Conservation (phyloP, 768 basidiomycete species). For the Mycena venus region DNA sequence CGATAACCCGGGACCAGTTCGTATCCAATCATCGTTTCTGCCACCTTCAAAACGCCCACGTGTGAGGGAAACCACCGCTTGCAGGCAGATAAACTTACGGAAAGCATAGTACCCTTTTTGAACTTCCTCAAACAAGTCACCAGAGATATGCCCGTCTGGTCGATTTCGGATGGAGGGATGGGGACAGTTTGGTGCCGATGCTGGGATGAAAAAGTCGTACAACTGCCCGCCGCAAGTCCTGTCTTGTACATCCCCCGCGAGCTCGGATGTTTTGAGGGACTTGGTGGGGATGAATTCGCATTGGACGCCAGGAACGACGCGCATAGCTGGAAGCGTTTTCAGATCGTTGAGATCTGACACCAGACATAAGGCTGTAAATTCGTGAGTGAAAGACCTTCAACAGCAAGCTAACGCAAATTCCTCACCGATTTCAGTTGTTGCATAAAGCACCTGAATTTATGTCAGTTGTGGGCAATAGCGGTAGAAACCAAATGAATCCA, state of each 20-base stretch:
- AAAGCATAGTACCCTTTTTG: constrained; percentile 39
- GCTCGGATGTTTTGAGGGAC: not conserved
- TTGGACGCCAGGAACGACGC: not conserved
- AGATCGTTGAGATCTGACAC: constrained; percentile 9
- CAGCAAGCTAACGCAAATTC: not conserved
- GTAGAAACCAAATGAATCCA: too few species aligned
- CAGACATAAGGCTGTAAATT: not conserved
- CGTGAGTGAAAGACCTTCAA: not conserved
- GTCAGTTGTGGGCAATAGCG: too few species aligned
- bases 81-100: constrained; percentile 24
- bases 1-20: constrained; percentile 29
- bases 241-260: not conserved
- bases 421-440: constrained; percentile 22
- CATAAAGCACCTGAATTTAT: too few species aligned
- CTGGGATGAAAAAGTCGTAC: constrained; percentile 31
- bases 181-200: not conserved
- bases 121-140: constrained; percentile 42
- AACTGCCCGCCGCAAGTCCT: not conserved
- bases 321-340: constrained; percentile 15
- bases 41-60: not conserved
- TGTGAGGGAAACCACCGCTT: too few species aligned
- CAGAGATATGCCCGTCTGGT: constrained; percentile 36
- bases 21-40: constrained; percentile 43
- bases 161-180: constrained; percentile 30
- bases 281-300: constrained; percentile 1